Evolutionary conservation across 441 rosid genomes (phyloP), one percentile per base, ranked within the genome.

Genomic region (Gossypium davidsonii): DNA sequence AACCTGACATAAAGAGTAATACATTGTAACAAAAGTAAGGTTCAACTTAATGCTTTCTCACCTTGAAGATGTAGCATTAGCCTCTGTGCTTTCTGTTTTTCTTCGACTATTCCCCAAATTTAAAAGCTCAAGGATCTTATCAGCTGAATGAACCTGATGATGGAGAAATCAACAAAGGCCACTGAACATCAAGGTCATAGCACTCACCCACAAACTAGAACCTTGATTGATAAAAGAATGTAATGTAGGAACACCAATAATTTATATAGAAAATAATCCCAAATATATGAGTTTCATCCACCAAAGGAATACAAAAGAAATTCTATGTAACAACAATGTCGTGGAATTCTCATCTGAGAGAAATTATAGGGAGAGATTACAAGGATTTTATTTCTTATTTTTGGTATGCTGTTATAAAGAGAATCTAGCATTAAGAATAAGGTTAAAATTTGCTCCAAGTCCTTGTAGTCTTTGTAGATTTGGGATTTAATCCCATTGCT

Each of bases 41-140:
- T 9, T 51, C 48, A 69, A 60, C 25, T 17, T 57, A 64, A 69
- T 42, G 4, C 23, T 67, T 42, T 5, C 84, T 79, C 76, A 88
- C 98, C 98, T 82, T 71, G 98, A 93, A 11, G 98, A 93, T 67
- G 98, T 90, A 76, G 83, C 83, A 74, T 93, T 93, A 85, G 89
- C 93, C 82, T 91, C 97, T 2, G 96, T 93, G 79, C 91, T 90
- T 78, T 91, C 98, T 49, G 90, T 91, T 87, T 91, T 94, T 67
- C 97, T 77, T 71, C 97, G 83, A 80, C 93, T 87, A 72, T 94
- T 94, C 72, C 98, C 98, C 82, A 91, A 71, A 84, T 88, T 91
- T 79, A 94, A 80, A 73, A 94, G 88, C 75, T 91, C 97, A 83
- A 94, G 89, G 81, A 94, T 94, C 79, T 86, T 91, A 76, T 90